A percentile compares a stretch with the other conserved stretches of the same genome.
Evolutionary conservation across 2,329 filamentous ascomycete genomes (phyloP).

Genomic region (Alternaria hordeiaustralica): DNA sequence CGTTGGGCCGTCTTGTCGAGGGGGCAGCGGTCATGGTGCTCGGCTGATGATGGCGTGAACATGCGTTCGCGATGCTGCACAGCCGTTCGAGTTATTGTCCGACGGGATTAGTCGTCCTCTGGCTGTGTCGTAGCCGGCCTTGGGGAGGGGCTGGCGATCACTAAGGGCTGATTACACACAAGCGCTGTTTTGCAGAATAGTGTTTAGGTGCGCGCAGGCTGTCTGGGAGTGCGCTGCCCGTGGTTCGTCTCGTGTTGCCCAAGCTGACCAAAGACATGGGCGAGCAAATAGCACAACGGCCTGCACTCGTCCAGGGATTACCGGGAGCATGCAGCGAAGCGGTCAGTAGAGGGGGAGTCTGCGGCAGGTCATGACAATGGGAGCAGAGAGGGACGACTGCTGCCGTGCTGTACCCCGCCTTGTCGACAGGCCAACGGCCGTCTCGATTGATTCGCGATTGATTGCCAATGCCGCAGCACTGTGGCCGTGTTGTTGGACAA

Average conservation of each 20-base stretch:
- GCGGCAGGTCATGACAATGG: background rate
- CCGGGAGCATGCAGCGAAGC: slow-evolving; percentile 11
- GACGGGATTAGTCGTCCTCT: background rate
- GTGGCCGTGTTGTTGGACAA: slow-evolving; percentile 4
- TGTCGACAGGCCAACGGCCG: background rate
- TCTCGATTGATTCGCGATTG: background rate
- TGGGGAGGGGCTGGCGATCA: background rate
- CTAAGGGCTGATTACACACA: slow-evolving; percentile 5
- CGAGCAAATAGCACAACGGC: slow-evolving; percentile 3
- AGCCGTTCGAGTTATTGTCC: background rate
- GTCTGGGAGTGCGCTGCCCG: background rate
- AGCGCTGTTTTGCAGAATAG: background rate
- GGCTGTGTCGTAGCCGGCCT: background rate
- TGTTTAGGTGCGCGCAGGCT: slow-evolving; percentile 1
- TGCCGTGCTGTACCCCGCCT: background rate
- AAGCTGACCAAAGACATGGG: slow-evolving; percentile 17
- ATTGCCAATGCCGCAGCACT: background rate
- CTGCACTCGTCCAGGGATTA: slow-evolving; percentile 9
- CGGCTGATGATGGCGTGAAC: slow-evolving; percentile 23
- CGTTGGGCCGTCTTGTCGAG: slow-evolving; percentile 5
- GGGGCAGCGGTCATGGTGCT: background rate
- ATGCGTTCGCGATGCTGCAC: slow-evolving; percentile 2
- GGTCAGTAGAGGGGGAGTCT: slow-evolving; percentile 6
- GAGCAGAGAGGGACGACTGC: background rate
- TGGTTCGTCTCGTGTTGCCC: slow-evolving; percentile 12